Evolutionary conservation across 192 early-diverging fungal species (phyloP), one percentile per base, ranked within the genome.

Genomic region (Diversispora eburnea): DNA sequence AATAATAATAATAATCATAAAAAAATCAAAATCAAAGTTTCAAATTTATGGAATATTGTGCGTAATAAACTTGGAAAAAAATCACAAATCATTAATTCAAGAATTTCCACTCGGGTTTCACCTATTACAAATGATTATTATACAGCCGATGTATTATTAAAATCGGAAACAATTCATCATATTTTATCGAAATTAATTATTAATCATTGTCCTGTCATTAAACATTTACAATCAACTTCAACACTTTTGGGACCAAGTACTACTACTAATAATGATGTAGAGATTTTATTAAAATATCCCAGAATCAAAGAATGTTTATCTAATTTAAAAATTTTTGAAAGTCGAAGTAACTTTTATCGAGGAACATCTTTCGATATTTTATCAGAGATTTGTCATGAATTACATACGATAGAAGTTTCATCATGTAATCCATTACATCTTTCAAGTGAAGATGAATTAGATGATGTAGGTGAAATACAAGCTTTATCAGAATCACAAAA

Each of bases 211-310:
- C 51, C 51, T 54, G n/a, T 17, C n/a, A 54, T 54, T 13, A 54
- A 54, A 9, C 51, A 54, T 54, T 54, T 54, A 54, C 51, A 54
- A 54, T 54, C 51, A 54, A 54, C 51, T 9, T 54, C 51, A 54
- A 54, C 51, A 13, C 51, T 54, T 54, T 17, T 54, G 4, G 51
- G 51, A 54, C n/a, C 51, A 13, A 54, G 51, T 54, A 17, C 51
- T 54, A 54, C 51, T 54, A 54, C 4, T 54, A 54, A 54, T 54
- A 54, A 13, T 54, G 12, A 54, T 54, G 12, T 17, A 10, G 51
- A 54, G n/a, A 54, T 54, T 17, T 4, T 54, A 17, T 54, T 54
- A 54, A 54, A 54, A 54, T 54, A 54, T 54, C 51, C 51, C 8
- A 54, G 51, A 54, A 1, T 54, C 12, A 10, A 54, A 4, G 51